A percentile compares a stretch with the other conserved stretches of the same genome.
These are phyloP conservation scores for Solanum megistacrolobum DNA, from an alignment of 257 asterid genomes.

Conservation along the genomic window DNA sequence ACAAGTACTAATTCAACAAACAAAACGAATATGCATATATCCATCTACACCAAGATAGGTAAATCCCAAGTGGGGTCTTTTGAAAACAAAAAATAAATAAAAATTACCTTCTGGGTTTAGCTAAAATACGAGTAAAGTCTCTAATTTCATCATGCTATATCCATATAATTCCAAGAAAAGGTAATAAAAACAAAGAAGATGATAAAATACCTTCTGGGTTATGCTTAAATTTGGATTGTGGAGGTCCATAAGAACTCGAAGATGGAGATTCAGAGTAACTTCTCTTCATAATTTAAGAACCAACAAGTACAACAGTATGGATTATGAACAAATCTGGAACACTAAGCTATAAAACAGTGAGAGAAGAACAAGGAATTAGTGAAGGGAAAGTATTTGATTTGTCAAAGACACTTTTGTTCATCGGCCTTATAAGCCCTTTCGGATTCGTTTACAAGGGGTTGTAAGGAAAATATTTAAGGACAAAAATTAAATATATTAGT, in stretches of 20 bases:
- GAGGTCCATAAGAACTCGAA: constrained; percentile 59
- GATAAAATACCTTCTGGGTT: constrained; percentile 51
- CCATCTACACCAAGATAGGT: not conserved
- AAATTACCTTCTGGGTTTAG: not conserved
- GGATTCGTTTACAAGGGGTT: not conserved
- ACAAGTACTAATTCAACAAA: not conserved
- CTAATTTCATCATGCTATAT: not conserved
- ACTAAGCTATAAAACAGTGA: not conserved
- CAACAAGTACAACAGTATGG: not conserved
- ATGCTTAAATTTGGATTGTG: constrained; percentile 64
- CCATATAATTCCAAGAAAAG: not conserved
- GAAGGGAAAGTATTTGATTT: not conserved
- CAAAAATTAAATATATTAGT: too few relatives aligned
- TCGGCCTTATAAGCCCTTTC: not conserved
- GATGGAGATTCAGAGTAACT: constrained; percentile 69
- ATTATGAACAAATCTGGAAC: not conserved
- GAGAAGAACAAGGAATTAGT: not conserved
- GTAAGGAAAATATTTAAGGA: not conserved
- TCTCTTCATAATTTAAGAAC: constrained; percentile 52
- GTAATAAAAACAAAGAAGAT: not conserved
- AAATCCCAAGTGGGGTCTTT: not conserved
- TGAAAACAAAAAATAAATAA: not conserved
- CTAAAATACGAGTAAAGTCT: not conserved
- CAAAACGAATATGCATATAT: not conserved
- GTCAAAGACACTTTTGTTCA: not conserved